Evolutionary conservation across 495 filamentous ascomycete species (phyloP).

Genomic region (Neurospora sp.): DNA sequence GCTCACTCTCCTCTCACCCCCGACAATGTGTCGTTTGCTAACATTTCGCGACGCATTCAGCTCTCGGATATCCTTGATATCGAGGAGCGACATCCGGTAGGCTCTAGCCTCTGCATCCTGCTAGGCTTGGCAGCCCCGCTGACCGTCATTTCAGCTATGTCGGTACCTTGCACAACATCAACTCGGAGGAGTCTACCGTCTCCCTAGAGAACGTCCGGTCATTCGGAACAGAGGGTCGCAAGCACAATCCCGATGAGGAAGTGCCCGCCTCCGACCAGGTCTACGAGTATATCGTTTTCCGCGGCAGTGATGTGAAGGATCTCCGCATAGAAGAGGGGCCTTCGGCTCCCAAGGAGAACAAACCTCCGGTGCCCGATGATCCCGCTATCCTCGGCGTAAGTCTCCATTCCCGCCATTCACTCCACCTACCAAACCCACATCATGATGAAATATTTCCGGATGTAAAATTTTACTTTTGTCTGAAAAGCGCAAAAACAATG

Average conservation of each 20-base stretch:
- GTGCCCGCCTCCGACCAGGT: conserved; percentile 69
- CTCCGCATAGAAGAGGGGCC: conserved; percentile 78
- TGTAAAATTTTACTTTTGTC: conserved; percentile 63
- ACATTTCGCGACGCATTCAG: conserved; percentile 29
- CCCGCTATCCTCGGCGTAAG: conserved; percentile 96
- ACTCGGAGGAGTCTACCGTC: conserved; percentile 90
- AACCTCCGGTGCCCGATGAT: conserved; percentile 80
- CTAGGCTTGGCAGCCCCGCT: conserved; percentile 19
- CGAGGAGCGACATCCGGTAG: conserved; percentile 92
- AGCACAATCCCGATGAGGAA: conserved; percentile 65
- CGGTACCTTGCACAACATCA: conserved; percentile 93
- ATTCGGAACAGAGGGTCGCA: conserved; percentile 85
- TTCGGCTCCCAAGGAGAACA: conserved; percentile 52
- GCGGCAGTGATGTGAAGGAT: conserved; percentile 97
- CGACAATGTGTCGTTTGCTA: conserved; percentile 10
- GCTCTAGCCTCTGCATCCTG: conserved; percentile 14
- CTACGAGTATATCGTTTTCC: conserved; percentile 99
- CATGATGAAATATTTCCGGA: conserved; percentile 81
- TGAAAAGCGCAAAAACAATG: conserved; percentile 78
- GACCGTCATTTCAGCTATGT: conserved; percentile 58
- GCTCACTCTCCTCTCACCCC: not conserved
- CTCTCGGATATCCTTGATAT: conserved; percentile 79
- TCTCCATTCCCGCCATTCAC: conserved; percentile 15
- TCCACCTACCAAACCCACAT: conserved; percentile 3
- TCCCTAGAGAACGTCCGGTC: conserved; percentile 91